A percentile compares a stretch with the other conserved stretches of the same genome.
These are phyloP conservation scores for Aegilops sharonensis DNA, from an alignment of 176 grass and related monocot genomes.

Conservation along the genomic window DNA sequence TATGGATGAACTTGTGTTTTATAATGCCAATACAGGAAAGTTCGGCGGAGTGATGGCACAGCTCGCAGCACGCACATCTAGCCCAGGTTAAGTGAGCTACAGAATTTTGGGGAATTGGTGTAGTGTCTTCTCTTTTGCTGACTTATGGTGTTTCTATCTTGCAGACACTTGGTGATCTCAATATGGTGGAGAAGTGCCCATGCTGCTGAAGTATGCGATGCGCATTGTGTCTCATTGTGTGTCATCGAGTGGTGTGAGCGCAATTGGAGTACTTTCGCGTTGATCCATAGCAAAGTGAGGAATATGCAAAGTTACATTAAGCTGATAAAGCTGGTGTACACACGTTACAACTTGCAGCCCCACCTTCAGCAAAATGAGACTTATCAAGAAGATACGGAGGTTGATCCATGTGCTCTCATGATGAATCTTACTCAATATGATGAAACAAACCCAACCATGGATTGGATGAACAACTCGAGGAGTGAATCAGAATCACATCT, in stretches of 20 bases:
- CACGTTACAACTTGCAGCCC: no score
- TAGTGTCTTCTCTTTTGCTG: background rate
- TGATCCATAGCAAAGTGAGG: background rate
- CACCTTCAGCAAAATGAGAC: no score
- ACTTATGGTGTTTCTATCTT: background rate
- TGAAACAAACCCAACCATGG: no score
- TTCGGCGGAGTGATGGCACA: background rate
- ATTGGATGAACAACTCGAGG: no score
- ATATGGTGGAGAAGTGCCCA: background rate
- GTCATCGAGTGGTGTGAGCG: background rate
- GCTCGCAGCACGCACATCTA: background rate
- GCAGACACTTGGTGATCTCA: background rate
- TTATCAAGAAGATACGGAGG: no score
- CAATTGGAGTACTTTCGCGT: background rate
- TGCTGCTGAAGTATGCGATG: background rate
- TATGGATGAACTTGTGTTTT: background rate
- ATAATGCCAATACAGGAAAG: background rate
- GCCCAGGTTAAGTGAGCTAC: background rate
- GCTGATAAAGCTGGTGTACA: background rate
- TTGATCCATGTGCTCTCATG: no score
- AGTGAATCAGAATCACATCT: no score
- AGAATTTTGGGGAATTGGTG: background rate
- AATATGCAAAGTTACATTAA: background rate
- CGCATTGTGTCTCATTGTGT: background rate
- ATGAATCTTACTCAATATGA: no score